phyloP scores from a whole-genome alignment of 1,139 yeast genomes.

The Protomyces inundatus region DNA sequence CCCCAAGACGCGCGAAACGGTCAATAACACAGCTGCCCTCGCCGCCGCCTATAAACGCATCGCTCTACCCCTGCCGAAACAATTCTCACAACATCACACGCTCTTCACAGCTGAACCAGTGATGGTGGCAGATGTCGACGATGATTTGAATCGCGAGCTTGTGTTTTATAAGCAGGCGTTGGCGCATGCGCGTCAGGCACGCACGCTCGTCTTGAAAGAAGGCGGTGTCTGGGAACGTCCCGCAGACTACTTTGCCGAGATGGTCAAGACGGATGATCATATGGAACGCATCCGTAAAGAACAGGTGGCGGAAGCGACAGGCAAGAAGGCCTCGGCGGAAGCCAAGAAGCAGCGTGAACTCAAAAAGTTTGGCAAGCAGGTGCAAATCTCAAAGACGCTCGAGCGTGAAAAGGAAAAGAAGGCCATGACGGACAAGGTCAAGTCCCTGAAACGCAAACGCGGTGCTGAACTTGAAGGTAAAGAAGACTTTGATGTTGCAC shows the following conservation, averaged over 20 bases:
- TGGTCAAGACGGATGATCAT: conserved; percentile 96
- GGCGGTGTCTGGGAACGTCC: conserved; percentile 85
- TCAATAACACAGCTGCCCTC: conserved; percentile 44
- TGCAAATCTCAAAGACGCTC: conserved; percentile 87
- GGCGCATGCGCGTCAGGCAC: conserved; percentile 72
- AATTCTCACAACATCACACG: conserved; percentile 76
- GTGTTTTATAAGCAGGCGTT: conserved; percentile 89
- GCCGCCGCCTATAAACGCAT: conserved; percentile 38
- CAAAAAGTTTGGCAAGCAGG: conserved; percentile 97
- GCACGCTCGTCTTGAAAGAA: conserved; percentile 49
- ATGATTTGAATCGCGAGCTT: conserved; percentile 83
- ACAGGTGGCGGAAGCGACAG: conserved; percentile 77
- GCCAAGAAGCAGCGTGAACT: conserved; percentile 91
- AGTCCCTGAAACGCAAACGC: conserved; percentile 70
- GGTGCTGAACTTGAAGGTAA: conserved; percentile 62
- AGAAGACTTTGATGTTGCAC: conserved; percentile 55
- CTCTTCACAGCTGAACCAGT: conserved; percentile 57
- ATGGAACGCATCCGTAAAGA: conserved; percentile 87
- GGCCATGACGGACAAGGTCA: conserved; percentile 84
- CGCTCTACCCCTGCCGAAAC: conserved; percentile 45
- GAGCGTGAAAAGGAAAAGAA: conserved; percentile 92
- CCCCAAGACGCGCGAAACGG: conserved; percentile 81
- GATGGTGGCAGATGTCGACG: conserved; percentile 73
- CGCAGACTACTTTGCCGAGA: conserved; percentile 92
- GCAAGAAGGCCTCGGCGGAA: conserved; percentile 86